Conservation (phyloP, 371 early-diverging fungal species). For the Dichotomocladium elegans region DNA sequence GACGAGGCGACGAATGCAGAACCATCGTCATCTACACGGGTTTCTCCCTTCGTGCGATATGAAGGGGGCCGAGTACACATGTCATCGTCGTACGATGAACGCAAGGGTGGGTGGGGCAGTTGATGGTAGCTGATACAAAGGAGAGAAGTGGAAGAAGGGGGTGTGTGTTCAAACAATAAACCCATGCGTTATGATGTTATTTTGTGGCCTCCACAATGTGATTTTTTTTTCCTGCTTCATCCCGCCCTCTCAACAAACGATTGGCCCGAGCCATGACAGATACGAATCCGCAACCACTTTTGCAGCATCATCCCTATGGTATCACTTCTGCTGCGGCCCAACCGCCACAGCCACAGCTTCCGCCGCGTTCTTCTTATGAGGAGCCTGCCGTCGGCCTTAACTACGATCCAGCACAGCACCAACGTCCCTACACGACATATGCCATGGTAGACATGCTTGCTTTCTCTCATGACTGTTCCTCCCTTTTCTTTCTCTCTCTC, state of each 20-base stretch:
- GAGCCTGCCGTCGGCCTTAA: too few species aligned
- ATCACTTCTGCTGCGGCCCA: constrained; percentile 3
- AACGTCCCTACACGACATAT: too few species aligned
- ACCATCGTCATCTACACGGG: constrained; percentile 6
- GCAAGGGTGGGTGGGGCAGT: constrained; percentile 11
- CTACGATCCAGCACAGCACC: constrained; percentile 1
- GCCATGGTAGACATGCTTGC: too few species aligned
- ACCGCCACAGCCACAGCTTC: constrained; percentile 3
- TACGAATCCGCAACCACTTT: constrained; percentile 8
- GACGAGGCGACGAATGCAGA: constrained; percentile 2
- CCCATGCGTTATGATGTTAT: too few species aligned
- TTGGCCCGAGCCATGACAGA: constrained; percentile 13
- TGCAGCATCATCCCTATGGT: constrained; percentile 7
- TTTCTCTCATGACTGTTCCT: too few species aligned
- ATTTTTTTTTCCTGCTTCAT: not conserved
- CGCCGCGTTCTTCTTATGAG: not conserved
- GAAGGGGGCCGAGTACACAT: constrained; percentile 13
- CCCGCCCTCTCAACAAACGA: not conserved
- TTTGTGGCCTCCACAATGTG: too few species aligned
- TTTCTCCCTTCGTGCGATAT: constrained; percentile 15
- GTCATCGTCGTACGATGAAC: constrained; percentile 43
- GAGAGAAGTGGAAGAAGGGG: too few species aligned
- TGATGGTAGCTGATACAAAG: too few species aligned
- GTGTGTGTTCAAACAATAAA: too few species aligned
- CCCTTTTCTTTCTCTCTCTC: not conserved